phyloP scores from a whole-genome alignment of 352 stramenopile genomes.

The Globisporangium radiosum region DNA sequence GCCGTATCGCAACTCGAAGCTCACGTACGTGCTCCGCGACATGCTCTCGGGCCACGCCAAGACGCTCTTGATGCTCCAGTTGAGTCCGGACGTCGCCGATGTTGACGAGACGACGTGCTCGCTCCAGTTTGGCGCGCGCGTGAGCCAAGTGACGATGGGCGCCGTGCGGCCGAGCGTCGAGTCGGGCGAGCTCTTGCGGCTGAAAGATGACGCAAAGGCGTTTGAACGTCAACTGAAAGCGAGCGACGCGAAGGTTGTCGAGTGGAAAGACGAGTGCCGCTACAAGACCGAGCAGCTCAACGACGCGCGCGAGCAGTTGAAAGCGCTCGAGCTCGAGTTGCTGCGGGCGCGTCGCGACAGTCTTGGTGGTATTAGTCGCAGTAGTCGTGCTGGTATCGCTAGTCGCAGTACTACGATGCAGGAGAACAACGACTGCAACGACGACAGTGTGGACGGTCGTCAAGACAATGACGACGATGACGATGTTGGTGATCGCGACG shows the following conservation, averaged over 20 bases:
- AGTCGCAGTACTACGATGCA: too few relatives aligned
- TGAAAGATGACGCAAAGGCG: constrained; percentile 59
- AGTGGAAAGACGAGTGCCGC: constrained; percentile 40
- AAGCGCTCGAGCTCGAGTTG: constrained; percentile 38
- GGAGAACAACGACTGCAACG: too few relatives aligned
- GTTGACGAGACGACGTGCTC: constrained; percentile 87
- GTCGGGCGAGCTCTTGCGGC: constrained; percentile 60
- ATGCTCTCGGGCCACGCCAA: constrained; percentile 89
- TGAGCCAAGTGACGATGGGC: constrained; percentile 87
- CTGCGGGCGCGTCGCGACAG: background rate
- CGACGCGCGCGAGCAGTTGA: constrained; percentile 31
- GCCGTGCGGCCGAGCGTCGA: constrained; percentile 75
- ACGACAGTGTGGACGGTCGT: too few relatives aligned
- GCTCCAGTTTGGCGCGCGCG: constrained; percentile 85
- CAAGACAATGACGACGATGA: too few relatives aligned
- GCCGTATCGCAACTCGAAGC: constrained; percentile 93
- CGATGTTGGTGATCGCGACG: too few relatives aligned
- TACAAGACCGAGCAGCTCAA: constrained; percentile 46
- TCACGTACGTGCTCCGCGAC: constrained; percentile 92
- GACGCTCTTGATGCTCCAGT: constrained; percentile 90
- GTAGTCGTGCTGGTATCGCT: too few relatives aligned
- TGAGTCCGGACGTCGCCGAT: constrained; percentile 77
- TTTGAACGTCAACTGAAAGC: constrained; percentile 29
- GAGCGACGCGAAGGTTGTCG: constrained; percentile 23
- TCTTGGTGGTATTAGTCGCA: too few relatives aligned